Percentiles rank a stretch among this genome's conserved stretches.
Evolutionary conservation across 345 rosid species (phyloP).

Genomic region (Eucalyptus dawsonii): DNA sequence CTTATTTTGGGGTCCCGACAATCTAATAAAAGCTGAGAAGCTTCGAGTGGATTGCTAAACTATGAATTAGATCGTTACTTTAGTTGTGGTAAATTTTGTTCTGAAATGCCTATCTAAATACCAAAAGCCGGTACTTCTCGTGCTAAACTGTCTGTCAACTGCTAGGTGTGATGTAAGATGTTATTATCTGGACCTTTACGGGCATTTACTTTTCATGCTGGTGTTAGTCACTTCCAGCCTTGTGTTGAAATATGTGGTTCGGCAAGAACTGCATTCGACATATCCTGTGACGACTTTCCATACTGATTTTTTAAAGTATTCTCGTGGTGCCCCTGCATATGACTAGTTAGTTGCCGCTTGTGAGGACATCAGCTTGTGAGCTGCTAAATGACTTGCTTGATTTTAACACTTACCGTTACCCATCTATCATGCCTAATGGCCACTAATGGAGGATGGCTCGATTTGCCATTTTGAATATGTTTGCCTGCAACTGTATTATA

Average conservation of each 20-base stretch:
- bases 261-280: not conserved
- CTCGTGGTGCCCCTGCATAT: not conserved
- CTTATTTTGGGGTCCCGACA: not conserved
- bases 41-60: not conserved
- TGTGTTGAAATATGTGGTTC: not conserved
- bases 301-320: not conserved
- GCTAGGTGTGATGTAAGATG: not conserved
- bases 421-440: not conserved
- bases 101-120: not conserved
- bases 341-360: not conserved
- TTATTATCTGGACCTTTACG: not conserved
- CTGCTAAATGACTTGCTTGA: not conserved
- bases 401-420: not conserved
- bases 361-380: not conserved
- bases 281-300: not conserved
- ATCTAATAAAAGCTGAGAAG: not conserved
- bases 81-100: not conserved
- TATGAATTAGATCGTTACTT: not conserved
- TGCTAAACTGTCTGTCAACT: not conserved
- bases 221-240: not conserved
- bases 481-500: not conserved
- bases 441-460: not conserved
- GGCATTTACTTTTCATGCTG: not conserved
- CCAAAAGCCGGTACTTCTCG: not conserved
- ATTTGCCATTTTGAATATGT: not conserved